Base-by-base conservation (phyloP, 1,284 basidiomycete species). In the Afroboletus lepidellus region DNA sequence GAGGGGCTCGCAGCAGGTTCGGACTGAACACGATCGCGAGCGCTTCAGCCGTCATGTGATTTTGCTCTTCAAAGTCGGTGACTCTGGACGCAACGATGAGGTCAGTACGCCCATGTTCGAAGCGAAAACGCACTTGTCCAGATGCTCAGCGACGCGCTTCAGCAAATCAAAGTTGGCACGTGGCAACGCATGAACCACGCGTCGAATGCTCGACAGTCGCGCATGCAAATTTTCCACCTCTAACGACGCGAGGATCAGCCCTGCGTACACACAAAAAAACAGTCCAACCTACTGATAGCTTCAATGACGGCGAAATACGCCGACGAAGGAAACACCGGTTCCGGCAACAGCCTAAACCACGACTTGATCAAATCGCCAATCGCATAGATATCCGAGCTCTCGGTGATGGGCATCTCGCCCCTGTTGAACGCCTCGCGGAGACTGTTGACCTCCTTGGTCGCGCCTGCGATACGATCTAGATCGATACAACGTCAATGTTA, bases 31-130 rank as follows among this genome's bases (percentile, higher is more conserved):
- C 87, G 43, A 90, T 91, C 0, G 90, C 85, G 4, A 92, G 74
- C 7, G 87, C 85, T 58, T 90, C 85, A 0, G 88, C 83, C 2
- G 86, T 90, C 90, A 92, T 92, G 56, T 92, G 87, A 60, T 92
- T 93, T 44, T 84, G 78, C 53, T 90, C 87, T 64, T 93, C 90
- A 65, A 79, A 90, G 61, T 92, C 90, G 8, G 88, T 90, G 25
- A 92, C 86, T 62, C 88, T 90, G 63, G 3, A 51, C 23, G 33
- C n/a, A 25, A 50, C 18, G 20, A 55, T 34, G 54, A 56, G 53
- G 50, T 46, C 38, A 45, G 23, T 9, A 23, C 15, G 27, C 16
- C 41, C 24, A 12, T n/a, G n/a, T 9, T 8, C 8, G 37, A 41
- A 37, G n/a, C 24, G 21, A 29, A 6, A 32, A 71, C 80, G 15